These are phyloP conservation scores for Cyberlindnera mrakii DNA, from an alignment of 805 yeast genomes.

Conservation along the genomic window DNA sequence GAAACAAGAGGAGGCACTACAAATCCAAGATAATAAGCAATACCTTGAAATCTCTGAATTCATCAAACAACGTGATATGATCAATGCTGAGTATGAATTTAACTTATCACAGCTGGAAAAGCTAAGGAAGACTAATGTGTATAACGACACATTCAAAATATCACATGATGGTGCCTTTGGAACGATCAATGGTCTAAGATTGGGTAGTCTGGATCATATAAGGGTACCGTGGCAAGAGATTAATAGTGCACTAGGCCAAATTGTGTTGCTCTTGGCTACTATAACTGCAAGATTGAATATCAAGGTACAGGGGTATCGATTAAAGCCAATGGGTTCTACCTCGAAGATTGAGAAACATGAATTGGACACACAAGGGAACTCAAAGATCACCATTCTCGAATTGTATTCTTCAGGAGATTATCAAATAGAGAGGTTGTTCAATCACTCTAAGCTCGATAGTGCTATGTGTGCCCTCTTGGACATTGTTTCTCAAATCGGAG, in stretches of 20 bases:
- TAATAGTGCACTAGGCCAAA: constrained; percentile 87
- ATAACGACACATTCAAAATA: constrained; percentile 75
- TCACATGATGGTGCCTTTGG: constrained; percentile 83
- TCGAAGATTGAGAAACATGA: constrained; percentile 64
- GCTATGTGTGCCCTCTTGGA: constrained; percentile 77
- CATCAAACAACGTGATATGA: constrained; percentile 50
- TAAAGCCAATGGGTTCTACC: constrained; percentile 80
- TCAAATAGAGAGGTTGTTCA: constrained; percentile 62
- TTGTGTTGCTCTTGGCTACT: constrained; percentile 63
- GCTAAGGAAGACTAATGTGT: constrained; percentile 72
- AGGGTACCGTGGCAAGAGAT: constrained; percentile 86
- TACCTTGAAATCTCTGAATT: constrained; percentile 48
- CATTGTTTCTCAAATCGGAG: constrained; percentile 34
- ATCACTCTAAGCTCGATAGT: constrained; percentile 70
- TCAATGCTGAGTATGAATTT: constrained; percentile 55
- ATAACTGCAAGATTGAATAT: constrained; percentile 52
- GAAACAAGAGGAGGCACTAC: constrained; percentile 40
- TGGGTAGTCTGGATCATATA: constrained; percentile 60
- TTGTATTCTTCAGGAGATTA: constrained; percentile 66
- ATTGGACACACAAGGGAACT: constrained; percentile 29
- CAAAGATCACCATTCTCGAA: constrained; percentile 30
- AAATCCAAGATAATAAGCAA: constrained; percentile 46
- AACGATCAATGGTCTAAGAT: constrained; percentile 75
- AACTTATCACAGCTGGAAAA: constrained; percentile 63
- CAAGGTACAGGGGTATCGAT: constrained; percentile 49